These are phyloP conservation scores for Bipolaris cookei DNA, from an alignment of 2,329 filamentous ascomycete species.

Conservation along the genomic window DNA sequence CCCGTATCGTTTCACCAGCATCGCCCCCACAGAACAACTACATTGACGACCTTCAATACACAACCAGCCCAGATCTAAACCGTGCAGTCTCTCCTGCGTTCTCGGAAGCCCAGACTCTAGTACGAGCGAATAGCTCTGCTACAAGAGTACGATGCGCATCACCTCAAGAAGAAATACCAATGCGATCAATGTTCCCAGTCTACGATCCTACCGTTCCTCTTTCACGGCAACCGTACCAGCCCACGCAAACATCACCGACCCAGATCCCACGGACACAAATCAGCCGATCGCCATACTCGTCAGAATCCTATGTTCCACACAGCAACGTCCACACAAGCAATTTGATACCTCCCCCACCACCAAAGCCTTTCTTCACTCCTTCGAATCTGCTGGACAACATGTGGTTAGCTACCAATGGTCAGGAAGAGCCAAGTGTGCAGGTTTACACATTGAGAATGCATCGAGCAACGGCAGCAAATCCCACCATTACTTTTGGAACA, in stretches of 20 bases:
- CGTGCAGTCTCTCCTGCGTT: constrained; percentile 46
- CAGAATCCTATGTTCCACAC: constrained; percentile 55
- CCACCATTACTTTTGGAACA: constrained; percentile 67
- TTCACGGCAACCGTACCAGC: constrained; percentile 72
- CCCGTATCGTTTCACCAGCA: constrained; percentile 30
- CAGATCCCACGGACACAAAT: constrained; percentile 69
- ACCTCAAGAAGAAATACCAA: constrained; percentile 50
- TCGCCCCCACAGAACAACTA: constrained; percentile 22
- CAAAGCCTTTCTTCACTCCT: constrained; percentile 52
- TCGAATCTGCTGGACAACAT: constrained; percentile 68
- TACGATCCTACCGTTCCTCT: constrained; percentile 73
- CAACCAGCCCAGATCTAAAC: constrained; percentile 37
- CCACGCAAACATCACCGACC: constrained; percentile 68
- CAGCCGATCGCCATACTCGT: constrained; percentile 68
- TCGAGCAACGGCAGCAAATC: constrained; percentile 52
- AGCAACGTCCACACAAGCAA: constrained; percentile 42
- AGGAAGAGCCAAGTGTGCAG: constrained; percentile 54
- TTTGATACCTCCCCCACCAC: constrained; percentile 28
- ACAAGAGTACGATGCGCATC: constrained; percentile 33
- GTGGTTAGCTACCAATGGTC: constrained; percentile 74
- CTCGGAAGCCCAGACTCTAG: constrained; percentile 45
- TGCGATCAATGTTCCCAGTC: constrained; percentile 76
- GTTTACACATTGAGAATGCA: constrained; percentile 51
- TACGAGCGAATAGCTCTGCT: constrained; percentile 47
- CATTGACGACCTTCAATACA: constrained; percentile 18